Conservation (phyloP, 495 filamentous ascomycete genomes). For the Podospora fimiseda region DNA sequence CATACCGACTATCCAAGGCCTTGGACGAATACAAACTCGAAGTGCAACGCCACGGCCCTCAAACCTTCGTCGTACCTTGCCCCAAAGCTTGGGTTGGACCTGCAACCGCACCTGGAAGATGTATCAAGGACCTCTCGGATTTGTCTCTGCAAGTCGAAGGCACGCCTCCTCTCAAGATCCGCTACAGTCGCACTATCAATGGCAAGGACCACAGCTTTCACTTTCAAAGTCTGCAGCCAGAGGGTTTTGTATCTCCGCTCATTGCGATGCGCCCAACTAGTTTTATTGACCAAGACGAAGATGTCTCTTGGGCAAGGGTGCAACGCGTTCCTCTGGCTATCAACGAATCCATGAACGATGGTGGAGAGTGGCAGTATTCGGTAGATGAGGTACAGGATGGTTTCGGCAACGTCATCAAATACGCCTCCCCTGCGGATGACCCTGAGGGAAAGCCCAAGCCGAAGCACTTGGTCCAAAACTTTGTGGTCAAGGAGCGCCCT, state of each 20-base stretch:
- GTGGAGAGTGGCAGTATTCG: constrained; percentile 79
- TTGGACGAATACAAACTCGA: constrained; percentile 90
- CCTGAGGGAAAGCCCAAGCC: constrained; percentile 52
- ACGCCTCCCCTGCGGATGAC: constrained; percentile 60
- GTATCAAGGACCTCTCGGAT: constrained; percentile 80
- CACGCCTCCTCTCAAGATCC: constrained; percentile 84
- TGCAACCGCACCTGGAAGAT: constrained; percentile 56
- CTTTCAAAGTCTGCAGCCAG: constrained; percentile 86
- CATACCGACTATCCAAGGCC: constrained; percentile 77
- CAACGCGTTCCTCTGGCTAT: constrained; percentile 70
- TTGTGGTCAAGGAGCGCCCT: constrained; percentile 84
- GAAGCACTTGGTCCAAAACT: constrained; percentile 62
- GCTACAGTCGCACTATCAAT: constrained; percentile 81
- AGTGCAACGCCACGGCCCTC: constrained; percentile 65
- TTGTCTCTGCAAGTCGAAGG: constrained; percentile 75
- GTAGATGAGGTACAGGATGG: constrained; percentile 90
- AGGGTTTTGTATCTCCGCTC: constrained; percentile 73
- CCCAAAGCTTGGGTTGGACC: constrained; percentile 68
- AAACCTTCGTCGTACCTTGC: constrained; percentile 76
- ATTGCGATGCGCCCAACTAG: constrained; percentile 46
- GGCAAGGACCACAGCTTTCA: constrained; percentile 65
- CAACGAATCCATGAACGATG: constrained; percentile 74
- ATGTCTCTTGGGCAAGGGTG: constrained; percentile 72
- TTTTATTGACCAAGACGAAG: constrained; percentile 52
- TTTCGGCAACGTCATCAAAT: constrained; percentile 79